Percentiles rank a stretch among this genome's conserved stretches.
These are phyloP conservation scores for Neurospora pannonica DNA, from an alignment of 495 filamentous ascomycete species.

Conservation along the genomic window DNA sequence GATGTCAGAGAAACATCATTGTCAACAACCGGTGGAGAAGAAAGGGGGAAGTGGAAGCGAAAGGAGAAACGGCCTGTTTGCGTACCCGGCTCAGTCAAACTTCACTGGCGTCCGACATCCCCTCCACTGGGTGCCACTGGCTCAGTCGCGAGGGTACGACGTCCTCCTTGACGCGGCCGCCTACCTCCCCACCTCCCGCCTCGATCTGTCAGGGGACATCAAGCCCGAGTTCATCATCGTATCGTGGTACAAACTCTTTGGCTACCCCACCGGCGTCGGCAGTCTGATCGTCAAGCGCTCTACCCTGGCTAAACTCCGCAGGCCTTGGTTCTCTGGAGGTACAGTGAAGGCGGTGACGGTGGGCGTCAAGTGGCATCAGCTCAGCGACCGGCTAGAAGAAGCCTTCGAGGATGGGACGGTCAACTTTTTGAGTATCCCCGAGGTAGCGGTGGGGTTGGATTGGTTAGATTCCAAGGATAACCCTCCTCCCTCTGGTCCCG, in stretches of 20 bases:
- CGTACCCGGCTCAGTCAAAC: slow-evolving; percentile 58
- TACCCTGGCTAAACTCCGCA: slow-evolving; percentile 30
- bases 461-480: slow-evolving; percentile 10
- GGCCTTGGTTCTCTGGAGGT: slow-evolving; percentile 53
- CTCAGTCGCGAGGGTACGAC: slow-evolving; percentile 36
- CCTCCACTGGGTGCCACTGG: slow-evolving; percentile 35
- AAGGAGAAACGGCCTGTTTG: slow-evolving; percentile 36
- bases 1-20: not conserved
- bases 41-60: not conserved
- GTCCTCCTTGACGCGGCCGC: slow-evolving; percentile 52
- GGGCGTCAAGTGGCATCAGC: slow-evolving; percentile 40
- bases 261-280: slow-evolving; percentile 50
- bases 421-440: slow-evolving; percentile 49
- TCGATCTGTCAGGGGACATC: slow-evolving; percentile 39
- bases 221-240: slow-evolving; percentile 48
- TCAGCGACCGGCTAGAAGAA: slow-evolving; percentile 27
- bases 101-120: slow-evolving; percentile 52
- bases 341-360: slow-evolving; percentile 46
- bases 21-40: not conserved
- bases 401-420: slow-evolving; percentile 55
- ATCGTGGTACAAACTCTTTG: slow-evolving; percentile 59
- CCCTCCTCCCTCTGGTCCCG: not conserved
- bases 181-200: slow-evolving; percentile 40
- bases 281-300: slow-evolving; percentile 42
- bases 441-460: slow-evolving; percentile 43